Evolutionary conservation across 108 stramenopile species (phyloP), one percentile per base, ranked within the genome.

Genomic region (Cyclostephanos tholiformis): DNA sequence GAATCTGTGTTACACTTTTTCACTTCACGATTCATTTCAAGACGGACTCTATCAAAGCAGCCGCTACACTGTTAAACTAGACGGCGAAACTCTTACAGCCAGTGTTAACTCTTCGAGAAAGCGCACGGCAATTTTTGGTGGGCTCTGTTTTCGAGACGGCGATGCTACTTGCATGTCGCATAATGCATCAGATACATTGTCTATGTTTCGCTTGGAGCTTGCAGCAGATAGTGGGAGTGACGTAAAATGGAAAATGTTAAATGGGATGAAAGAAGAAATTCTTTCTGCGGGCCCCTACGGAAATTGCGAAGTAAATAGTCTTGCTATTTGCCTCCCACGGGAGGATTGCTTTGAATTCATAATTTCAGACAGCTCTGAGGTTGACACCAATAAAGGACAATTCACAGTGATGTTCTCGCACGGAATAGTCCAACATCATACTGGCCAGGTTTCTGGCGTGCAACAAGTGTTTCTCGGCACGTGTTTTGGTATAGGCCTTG

Each of bases 141-240:
- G 52, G 39, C 4, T 63, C 17, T 77, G 76, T 53, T 43, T 76
- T 16, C 61, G 16, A 4, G 50, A 77, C 60, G 70, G 59, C 4
- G 70, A 77, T 49, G 14, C n/a, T n/a, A 49, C 36, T 3, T 77
- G 76, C 58, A 46, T 60, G 58, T 46, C 50, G 17, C 17, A 27
- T 27, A 41, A 52, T 53, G 51, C 29, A 19, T 41, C 59, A 11
- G 29, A 55, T 52, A 29, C 69, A 22, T 72, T 49, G 43, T 58
- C 77, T 11, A 23, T 77, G 69, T 77, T 77, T 64, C 55, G 77
- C 8, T 12, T 77, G 39, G 77, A 77, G 20, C 58, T 77, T 44
- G 64, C 65, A 27, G 64, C 59, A 43, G 64, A 65, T 14, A 59
- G 30, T 38, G 68, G 36, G 56, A n/a, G 17, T 19, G 49, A 65